Base-by-base conservation (phyloP, 2,329 filamentous ascomycete genomes). In the Myriosclerotinia curreyana region DNA sequence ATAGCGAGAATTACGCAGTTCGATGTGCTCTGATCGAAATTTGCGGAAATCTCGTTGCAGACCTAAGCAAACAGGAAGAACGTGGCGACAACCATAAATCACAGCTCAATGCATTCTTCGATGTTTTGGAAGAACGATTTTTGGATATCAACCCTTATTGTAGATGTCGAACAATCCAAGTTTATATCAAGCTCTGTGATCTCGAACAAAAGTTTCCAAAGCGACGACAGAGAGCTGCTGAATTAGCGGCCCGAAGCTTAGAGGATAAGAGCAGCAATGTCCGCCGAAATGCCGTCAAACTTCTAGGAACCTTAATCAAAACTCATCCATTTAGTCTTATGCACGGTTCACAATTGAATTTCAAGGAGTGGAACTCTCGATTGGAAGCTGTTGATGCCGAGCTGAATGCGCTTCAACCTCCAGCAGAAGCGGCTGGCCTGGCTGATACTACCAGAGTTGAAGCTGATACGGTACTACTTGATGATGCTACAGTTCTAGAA, bases 211-310 rank as follows among this genome's bases (percentile, higher is more conserved):
- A 98, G 75, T 97, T 96, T 72, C 92, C 93, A 46, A 97, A 97
- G 78, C 85, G 93, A 63, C 84, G 95, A 66, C 93, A 97, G 75
- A 89, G 85, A 73, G 94, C 89, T 5, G 90, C 94, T 1, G 92
- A 97, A 74, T 81, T 97, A 34, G 93, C 95, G 1, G 88, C 90
- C 64, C 86, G 91, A 70, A 98, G 94, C 75, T 81, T 99, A 3
- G 91, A 97, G 76, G 96, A 99, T 79, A 98, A 96, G 81, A 98
- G 94, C 78, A 99, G 95, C 77, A 96, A 98, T 72, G 95, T 99
- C 40, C 85, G 95, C 67, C 86, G 93, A 65, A 98, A 98, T 75
- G 93, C 95, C 2, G 95, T 99, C 75, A 98, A 96, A 76, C 80
- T 99, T 8, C 82, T 99, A 1, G 90, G 88, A 7, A 90, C 90